Evolutionary conservation across 441 rosid genomes (phyloP).

Genomic region (Syzygium malaccense): DNA sequence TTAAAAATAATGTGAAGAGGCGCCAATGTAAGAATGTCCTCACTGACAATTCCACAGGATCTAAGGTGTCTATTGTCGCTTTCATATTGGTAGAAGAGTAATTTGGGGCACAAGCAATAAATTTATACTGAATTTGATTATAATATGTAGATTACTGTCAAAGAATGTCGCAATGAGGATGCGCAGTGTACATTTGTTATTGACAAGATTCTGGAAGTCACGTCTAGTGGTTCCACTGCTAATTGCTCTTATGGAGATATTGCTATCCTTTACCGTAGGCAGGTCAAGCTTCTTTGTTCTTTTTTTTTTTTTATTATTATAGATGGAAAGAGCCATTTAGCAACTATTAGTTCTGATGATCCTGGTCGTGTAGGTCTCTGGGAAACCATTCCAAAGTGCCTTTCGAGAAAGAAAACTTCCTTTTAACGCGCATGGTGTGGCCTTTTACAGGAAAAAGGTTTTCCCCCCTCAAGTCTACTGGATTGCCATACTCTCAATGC

Average conservation of each 20-base stretch:
- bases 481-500: background rate
- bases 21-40: slow-evolving; percentile 58
- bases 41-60: slow-evolving; percentile 79
- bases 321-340: background rate
- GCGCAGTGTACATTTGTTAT: slow-evolving; percentile 85
- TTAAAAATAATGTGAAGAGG: slow-evolving; percentile 62
- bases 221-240: slow-evolving; percentile 31
- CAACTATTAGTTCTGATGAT: background rate
- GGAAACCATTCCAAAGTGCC: slow-evolving; percentile 71
- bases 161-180: slow-evolving; percentile 81
- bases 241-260: slow-evolving; percentile 57
- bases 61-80: slow-evolving; percentile 50
- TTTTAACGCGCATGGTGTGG: slow-evolving; percentile 89
- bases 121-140: slow-evolving; percentile 14
- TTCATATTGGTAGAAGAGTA: background rate
- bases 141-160: slow-evolving; percentile 53
- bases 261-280: slow-evolving; percentile 93
- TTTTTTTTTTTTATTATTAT: background rate
- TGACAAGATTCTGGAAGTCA: slow-evolving; percentile 79
- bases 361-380: slow-evolving; percentile 58
- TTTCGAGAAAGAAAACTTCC: slow-evolving; percentile 93
- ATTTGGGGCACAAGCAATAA: background rate
- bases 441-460: slow-evolving; percentile 96
- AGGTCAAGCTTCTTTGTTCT: slow-evolving; percentile 41
- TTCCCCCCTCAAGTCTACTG: background rate